A percentile compares a stretch with the other conserved stretches of the same genome.
phyloP scores from a whole-genome alignment of 2,329 filamentous ascomycete species.

The Aspergillus ustus region DNA sequence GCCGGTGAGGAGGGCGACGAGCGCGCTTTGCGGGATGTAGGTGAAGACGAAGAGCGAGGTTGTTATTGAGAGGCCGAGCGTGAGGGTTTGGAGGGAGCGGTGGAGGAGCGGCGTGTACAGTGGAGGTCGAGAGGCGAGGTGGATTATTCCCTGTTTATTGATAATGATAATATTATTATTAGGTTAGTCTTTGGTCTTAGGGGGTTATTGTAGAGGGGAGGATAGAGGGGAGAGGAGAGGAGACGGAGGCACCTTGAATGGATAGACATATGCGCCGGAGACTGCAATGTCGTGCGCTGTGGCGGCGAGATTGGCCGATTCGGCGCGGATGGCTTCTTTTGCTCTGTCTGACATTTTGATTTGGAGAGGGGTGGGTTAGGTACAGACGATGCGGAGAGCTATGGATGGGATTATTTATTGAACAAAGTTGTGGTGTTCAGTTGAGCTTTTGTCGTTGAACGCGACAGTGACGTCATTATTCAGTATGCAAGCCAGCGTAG shows the following conservation, averaged over 20 bases:
- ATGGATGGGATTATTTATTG: not conserved
- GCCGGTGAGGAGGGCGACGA: slow-evolving; percentile 83
- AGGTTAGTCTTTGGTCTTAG: not conserved
- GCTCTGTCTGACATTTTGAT: slow-evolving; percentile 53
- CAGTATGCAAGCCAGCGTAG: not conserved
- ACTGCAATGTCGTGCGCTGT: slow-evolving; percentile 71
- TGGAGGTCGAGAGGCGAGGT: slow-evolving; percentile 61
- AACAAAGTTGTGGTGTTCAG: not conserved
- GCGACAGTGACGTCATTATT: not conserved
- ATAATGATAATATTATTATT: slow-evolving; percentile 7
- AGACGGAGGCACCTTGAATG: slow-evolving; percentile 63
- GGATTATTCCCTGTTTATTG: slow-evolving; percentile 62
- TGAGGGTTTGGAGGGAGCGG: slow-evolving; percentile 65
- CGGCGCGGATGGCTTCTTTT: slow-evolving; percentile 66
- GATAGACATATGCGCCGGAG: slow-evolving; percentile 84
- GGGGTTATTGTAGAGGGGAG: not conserved
- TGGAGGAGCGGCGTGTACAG: slow-evolving; percentile 64
- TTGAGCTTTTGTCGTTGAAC: not conserved
- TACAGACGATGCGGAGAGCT: not conserved
- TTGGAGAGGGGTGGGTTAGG: not conserved
- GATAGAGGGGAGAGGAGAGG: too few species aligned
- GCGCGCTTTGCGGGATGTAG: slow-evolving; percentile 80
- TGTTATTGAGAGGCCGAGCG: slow-evolving; percentile 73
- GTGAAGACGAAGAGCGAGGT: slow-evolving; percentile 84
- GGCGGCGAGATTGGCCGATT: slow-evolving; percentile 68